A percentile compares a stretch with the other conserved stretches of the same genome.
phyloP scores from a whole-genome alignment of 768 basidiomycete genomes.

The Panellus pusillus region DNA sequence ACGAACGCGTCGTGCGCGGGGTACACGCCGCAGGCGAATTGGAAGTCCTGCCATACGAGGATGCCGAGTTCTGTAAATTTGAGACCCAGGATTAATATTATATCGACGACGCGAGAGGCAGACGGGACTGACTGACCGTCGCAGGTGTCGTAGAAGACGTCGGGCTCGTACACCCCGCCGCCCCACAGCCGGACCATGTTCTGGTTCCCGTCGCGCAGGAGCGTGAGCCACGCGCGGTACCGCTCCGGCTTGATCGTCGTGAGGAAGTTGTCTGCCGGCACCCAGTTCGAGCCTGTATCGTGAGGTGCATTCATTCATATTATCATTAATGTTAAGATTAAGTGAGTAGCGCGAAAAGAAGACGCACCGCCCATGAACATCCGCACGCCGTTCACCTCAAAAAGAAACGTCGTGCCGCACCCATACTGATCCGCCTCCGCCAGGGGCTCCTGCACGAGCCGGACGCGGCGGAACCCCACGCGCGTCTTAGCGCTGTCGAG shows the following conservation, averaged over 20 bases:
- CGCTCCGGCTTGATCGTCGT: constrained; percentile 53
- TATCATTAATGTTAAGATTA: no score
- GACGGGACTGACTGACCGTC: no score
- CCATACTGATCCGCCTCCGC: constrained; percentile 55
- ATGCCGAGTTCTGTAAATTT: constrained; percentile 56
- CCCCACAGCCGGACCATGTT: constrained; percentile 93
- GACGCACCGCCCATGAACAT: constrained; percentile 81
- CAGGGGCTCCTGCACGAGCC: constrained; percentile 72
- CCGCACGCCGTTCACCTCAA: constrained; percentile 82
- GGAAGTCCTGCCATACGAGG: constrained; percentile 93
- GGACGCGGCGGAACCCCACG: constrained; percentile 74
- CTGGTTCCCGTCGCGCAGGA: constrained; percentile 83
- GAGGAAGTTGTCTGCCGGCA: constrained; percentile 83
- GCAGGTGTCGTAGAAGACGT: constrained; percentile 77
- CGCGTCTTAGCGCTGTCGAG: constrained; percentile 51
- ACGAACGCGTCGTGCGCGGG: constrained; percentile 79
- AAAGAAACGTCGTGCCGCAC: constrained; percentile 73
- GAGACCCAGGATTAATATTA: no score
- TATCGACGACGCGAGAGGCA: no score
- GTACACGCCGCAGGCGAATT: constrained; percentile 90
- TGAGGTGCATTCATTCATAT: no score
- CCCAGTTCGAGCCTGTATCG: no score
- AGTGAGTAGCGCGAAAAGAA: no score
- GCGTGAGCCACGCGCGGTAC: constrained; percentile 75
- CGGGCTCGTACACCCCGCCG: constrained; percentile 80